A percentile compares a stretch with the other conserved stretches of the same genome.
Evolutionary conservation across 306 rosid genomes (phyloP).

Genomic region (Betula pendula): DNA sequence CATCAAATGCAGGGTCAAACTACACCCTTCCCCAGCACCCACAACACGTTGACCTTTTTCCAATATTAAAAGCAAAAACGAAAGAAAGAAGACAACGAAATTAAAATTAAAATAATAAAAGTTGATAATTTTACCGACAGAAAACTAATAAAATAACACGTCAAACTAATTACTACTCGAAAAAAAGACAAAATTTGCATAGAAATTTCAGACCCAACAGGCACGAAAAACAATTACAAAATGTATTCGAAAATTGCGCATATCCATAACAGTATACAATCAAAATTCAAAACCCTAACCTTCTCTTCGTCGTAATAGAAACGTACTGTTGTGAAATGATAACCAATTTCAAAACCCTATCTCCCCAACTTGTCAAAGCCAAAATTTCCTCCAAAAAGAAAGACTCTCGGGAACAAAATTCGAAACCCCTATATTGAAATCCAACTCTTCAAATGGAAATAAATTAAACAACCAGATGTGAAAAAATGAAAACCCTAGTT

Average conservation of each 20-base stretch:
- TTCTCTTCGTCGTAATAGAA: conserved; percentile 14
- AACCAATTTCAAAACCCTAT: not conserved
- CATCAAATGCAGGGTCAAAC: conserved; percentile 54
- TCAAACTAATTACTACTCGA: conserved; percentile 13
- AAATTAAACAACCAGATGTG: not conserved
- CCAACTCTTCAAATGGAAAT: not conserved
- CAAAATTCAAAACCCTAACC: conserved; percentile 12
- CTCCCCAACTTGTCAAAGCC: conserved; percentile 6
- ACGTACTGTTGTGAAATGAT: conserved; percentile 1
- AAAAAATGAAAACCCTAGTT: conserved; percentile 11
- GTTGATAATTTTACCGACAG: not conserved
- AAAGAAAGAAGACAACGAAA: not conserved
- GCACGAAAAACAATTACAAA: conserved; percentile 27
- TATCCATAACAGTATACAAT: not conserved
- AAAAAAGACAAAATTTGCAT: conserved; percentile 23
- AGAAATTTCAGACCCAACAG: conserved; percentile 41
- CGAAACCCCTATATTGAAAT: not conserved
- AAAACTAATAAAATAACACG: conserved; percentile 24
- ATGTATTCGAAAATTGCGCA: not conserved
- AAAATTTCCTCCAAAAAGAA: not conserved
- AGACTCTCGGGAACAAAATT: not conserved
- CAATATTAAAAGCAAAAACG: conserved; percentile 25
- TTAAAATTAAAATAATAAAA: not conserved
- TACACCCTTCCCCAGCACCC: conserved; percentile 46
- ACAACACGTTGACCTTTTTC: conserved; percentile 77